Percentiles rank a stretch among this genome's conserved stretches.
Evolutionary conservation across 768 basidiomycete species (phyloP).

Genomic region (Agrocybe pediades): DNA sequence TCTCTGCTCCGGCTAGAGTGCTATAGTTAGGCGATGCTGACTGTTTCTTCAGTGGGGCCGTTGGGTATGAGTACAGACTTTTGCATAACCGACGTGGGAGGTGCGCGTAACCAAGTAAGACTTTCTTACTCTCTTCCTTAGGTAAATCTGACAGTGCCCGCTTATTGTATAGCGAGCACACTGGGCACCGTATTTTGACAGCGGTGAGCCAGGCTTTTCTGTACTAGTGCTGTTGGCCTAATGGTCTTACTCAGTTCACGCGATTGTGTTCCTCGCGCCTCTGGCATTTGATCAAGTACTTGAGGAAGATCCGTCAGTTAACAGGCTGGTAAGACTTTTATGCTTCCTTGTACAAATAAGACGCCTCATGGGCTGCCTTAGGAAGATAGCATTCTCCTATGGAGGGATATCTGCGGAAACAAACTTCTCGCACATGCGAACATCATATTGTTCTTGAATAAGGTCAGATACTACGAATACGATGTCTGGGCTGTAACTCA

Average conservation of each 20-base stretch:
- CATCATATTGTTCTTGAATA: slow-evolving; percentile 79
- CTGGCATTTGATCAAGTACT: slow-evolving; percentile 74
- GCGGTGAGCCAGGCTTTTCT: slow-evolving; percentile 36
- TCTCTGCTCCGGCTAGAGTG: too few relatives aligned
- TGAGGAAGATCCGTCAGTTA: slow-evolving; percentile 66
- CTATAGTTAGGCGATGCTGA: slow-evolving; percentile 1
- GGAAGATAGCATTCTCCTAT: slow-evolving; percentile 77
- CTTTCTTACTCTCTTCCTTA: background rate
- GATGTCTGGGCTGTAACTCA: background rate
- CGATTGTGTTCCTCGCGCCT: slow-evolving; percentile 83
- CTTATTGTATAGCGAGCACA: slow-evolving; percentile 45
- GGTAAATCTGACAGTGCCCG: slow-evolving; percentile 8
- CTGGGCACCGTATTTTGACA: slow-evolving; percentile 82
- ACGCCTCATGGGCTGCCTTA: slow-evolving; percentile 18
- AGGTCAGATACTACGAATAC: slow-evolving; percentile 37
- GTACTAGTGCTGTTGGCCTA: background rate
- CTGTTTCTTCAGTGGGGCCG: slow-evolving; percentile 20
- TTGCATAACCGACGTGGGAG: slow-evolving; percentile 73
- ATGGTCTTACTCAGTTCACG: slow-evolving; percentile 48
- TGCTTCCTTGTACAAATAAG: background rate
- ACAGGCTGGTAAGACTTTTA: slow-evolving; percentile 51
- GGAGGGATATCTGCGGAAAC: slow-evolving; percentile 71
- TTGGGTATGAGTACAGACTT: slow-evolving; percentile 55
- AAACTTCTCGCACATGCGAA: slow-evolving; percentile 59
- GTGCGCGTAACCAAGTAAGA: slow-evolving; percentile 52